Conservation (phyloP, 1,284 basidiomycete species). For the Tetrapyrgos nigripes region DNA sequence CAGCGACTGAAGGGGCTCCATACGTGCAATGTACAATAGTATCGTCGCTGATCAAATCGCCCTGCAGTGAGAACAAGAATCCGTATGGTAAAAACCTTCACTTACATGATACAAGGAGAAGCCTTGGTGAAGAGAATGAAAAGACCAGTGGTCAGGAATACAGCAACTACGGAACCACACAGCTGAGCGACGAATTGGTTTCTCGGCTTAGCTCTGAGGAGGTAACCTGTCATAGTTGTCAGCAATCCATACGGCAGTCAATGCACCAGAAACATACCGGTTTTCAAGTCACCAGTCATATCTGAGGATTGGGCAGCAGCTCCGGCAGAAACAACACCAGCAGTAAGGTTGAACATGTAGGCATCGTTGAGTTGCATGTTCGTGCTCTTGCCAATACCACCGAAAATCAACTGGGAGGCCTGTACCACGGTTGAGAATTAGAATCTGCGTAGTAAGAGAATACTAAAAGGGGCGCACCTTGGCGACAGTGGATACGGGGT, state of each 20-base stretch:
- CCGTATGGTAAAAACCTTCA: slow-evolving; percentile 5
- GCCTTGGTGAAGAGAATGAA: slow-evolving; percentile 71
- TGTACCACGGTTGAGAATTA: slow-evolving; percentile 19
- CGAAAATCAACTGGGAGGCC: slow-evolving; percentile 67
- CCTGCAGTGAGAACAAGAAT: neutral
- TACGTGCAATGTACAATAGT: slow-evolving; percentile 54
- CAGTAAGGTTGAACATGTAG: slow-evolving; percentile 62
- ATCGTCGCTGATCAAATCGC: slow-evolving; percentile 21
- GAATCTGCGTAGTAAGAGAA: neutral
- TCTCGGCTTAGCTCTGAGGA: slow-evolving; percentile 69
- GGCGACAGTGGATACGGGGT: slow-evolving; percentile 63
- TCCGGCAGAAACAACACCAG: slow-evolving; percentile 64
- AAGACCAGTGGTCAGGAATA: slow-evolving; percentile 63
- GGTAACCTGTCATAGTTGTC: too few species aligned
- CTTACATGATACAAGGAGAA: slow-evolving; percentile 69
- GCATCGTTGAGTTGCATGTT: slow-evolving; percentile 43
- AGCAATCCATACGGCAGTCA: too few species aligned
- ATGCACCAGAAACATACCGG: too few species aligned
- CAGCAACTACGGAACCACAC: slow-evolving; percentile 59
- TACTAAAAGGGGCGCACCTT: slow-evolving; percentile 40
- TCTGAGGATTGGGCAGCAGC: slow-evolving; percentile 68
- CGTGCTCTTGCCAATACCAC: slow-evolving; percentile 59
- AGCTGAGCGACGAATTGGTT: slow-evolving; percentile 74
- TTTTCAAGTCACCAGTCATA: slow-evolving; percentile 79
- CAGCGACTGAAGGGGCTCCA: slow-evolving; percentile 62